Conservation (phyloP, 2,329 filamentous ascomycete species). For the Plectosphaerella cucumerina region DNA sequence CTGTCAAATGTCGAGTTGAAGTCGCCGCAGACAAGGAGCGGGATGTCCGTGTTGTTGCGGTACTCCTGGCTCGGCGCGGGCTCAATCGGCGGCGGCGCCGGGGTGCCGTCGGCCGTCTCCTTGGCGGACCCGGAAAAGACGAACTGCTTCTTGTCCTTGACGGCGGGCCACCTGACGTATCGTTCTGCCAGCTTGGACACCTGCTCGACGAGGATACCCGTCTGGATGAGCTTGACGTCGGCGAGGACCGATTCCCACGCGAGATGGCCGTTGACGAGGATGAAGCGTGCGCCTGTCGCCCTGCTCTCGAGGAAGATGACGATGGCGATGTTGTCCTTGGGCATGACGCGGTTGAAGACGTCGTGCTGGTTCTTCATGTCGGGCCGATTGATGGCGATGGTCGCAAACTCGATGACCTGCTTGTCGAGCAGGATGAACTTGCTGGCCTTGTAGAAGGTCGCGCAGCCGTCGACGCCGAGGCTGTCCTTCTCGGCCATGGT, state of each 20-base stretch:
- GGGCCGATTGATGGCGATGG: constrained; percentile 86
- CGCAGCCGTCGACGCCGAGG: constrained; percentile 89
- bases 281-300: constrained; percentile 81
- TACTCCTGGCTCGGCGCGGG: constrained; percentile 85
- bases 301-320: constrained; percentile 91
- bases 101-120: constrained; percentile 38
- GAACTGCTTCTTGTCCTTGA: constrained; percentile 72
- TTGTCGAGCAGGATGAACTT: constrained; percentile 95
- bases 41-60: constrained; percentile 79
- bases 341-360: constrained; percentile 98
- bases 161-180: constrained; percentile 74
- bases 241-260: constrained; percentile 90
- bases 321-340: constrained; percentile 93
- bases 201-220: constrained; percentile 90
- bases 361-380: constrained; percentile 98
- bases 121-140: constrained; percentile 32
- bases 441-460: constrained; percentile 92
- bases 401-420: constrained; percentile 86
- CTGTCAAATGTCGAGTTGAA: constrained; percentile 90
- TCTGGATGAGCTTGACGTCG: constrained; percentile 96
- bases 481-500: constrained; percentile 91
- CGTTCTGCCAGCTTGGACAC: constrained; percentile 81
- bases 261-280: constrained; percentile 90
- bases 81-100: constrained; percentile 53
- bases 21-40: constrained; percentile 87